These are phyloP conservation scores for Combretum micranthum DNA, from an alignment of 345 rosid genomes.

Conservation along the genomic window DNA sequence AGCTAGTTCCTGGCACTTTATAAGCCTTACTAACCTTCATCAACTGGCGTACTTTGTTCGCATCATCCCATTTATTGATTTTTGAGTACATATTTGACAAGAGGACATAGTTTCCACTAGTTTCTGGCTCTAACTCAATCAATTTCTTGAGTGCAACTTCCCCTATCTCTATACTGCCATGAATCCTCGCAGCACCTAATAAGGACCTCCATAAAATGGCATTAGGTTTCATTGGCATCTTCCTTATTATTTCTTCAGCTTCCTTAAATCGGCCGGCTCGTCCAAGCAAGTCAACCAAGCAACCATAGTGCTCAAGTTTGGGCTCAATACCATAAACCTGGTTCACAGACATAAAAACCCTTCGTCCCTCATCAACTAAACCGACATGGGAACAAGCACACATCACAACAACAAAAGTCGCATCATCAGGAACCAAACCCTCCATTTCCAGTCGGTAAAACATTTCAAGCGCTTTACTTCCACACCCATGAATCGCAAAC, in stretches of 20 bases:
- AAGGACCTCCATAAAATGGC: slow-evolving; percentile 62
- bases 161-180: slow-evolving; percentile 41
- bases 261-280: slow-evolving; percentile 47
- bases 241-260: slow-evolving; percentile 36
- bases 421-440: slow-evolving; percentile 42
- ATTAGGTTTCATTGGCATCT: slow-evolving; percentile 61
- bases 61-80: slow-evolving; percentile 48
- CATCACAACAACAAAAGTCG: slow-evolving; percentile 44
- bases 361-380: slow-evolving; percentile 36
- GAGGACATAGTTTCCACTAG: slow-evolving; percentile 55
- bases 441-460: slow-evolving; percentile 26
- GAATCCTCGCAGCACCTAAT: slow-evolving; percentile 52
- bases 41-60: slow-evolving; percentile 41
- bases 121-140: slow-evolving; percentile 38
- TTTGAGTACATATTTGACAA: slow-evolving; percentile 62
- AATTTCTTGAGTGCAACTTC: slow-evolving; percentile 42
- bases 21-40: slow-evolving; percentile 43
- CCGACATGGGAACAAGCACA: slow-evolving; percentile 65
- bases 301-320: slow-evolving; percentile 58
- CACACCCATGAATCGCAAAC: slow-evolving; percentile 43
- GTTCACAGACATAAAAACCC: slow-evolving; percentile 43
- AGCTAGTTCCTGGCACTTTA: slow-evolving; percentile 54
- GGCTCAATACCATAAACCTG: slow-evolving; percentile 35
- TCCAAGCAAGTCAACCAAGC: slow-evolving; percentile 56
- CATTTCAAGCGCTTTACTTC: slow-evolving; percentile 32